Evolutionary conservation across 805 yeast genomes (phyloP), one percentile per base, ranked within the genome.

Genomic region (Saccharomycopsis fibuligera): DNA sequence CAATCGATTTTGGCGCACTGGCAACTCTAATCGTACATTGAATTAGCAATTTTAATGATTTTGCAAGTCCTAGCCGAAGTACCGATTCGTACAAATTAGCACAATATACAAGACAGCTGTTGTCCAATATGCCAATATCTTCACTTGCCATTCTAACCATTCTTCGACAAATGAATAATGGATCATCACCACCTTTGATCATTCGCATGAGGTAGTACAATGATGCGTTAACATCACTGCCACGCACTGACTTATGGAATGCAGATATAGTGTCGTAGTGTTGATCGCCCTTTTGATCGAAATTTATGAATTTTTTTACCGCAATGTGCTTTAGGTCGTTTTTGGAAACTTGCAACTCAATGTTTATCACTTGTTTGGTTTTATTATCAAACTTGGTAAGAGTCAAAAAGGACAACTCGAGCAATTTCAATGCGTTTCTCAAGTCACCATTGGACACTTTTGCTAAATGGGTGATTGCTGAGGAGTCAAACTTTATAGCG

Each of bases 241-340:
- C 99, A 49, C 99, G 72, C 0, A 93, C 77, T 0, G 96, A 78
- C 60, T 93, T 93, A 67, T 93, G 99, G 56, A 93, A 85, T 1
- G 99, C 99, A 12, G 96, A 86, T 5, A 93, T 93, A 1, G 96
- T 79, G 62, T 93, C 99, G 63, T 93, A 93, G 63, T 93, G 99
- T 3, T 80, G 78, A 57, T 93, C 99, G 1, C 97, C 97, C 30
- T 79, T 81, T 41, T 86, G 72, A 63, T 93, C 98, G 61, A 91
- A 90, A 56, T 81, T 71, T 59, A 79, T 72, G 44, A 74, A 75
- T 1, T 81, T 73, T 60, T 78, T 65, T 60, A 70, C 57, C 60
- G 79, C 54, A 44, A 76, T 56, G 54, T 62, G 48, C 38, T 75
- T 69, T 35, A 82, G 56, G 12, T 49, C 47, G 2, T 58, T 60